phyloP scores from a whole-genome alignment of 2,329 filamentous ascomycete genomes.

The Orbilia blumenaviensis region DNA sequence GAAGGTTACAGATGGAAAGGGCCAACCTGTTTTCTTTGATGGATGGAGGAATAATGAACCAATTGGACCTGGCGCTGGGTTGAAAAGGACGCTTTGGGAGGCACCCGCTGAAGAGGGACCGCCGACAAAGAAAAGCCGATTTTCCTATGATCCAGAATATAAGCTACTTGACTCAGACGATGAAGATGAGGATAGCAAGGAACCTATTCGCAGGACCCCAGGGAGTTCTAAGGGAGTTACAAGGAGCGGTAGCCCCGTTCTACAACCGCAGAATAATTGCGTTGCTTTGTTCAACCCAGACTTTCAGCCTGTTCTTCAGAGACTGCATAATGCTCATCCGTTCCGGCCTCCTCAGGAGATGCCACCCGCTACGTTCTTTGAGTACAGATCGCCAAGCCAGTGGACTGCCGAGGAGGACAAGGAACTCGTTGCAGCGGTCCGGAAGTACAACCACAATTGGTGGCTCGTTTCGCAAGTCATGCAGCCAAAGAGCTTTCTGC shows the following conservation, averaged over 20 bases:
- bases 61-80: slow-evolving; percentile 25
- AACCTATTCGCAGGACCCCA: slow-evolving; percentile 56
- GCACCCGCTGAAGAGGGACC: slow-evolving; percentile 72
- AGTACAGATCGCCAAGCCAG: slow-evolving; percentile 83
- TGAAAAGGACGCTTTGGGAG: slow-evolving; percentile 59
- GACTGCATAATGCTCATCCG: slow-evolving; percentile 87
- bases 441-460: slow-evolving; percentile 98
- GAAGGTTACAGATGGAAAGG: slow-evolving; percentile 42
- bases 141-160: slow-evolving; percentile 69
- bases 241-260: slow-evolving; percentile 56
- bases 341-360: slow-evolving; percentile 96
- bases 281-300: slow-evolving; percentile 90
- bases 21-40: slow-evolving; percentile 39
- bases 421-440: slow-evolving; percentile 82
- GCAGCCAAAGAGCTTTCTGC: slow-evolving; percentile 75
- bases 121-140: slow-evolving; percentile 81
- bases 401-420: slow-evolving; percentile 93
- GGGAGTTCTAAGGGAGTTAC: slow-evolving; percentile 20
- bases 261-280: slow-evolving; percentile 75
- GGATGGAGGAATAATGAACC: slow-evolving; percentile 51
- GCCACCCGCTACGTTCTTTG: slow-evolving; percentile 90
- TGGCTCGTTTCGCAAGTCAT: slow-evolving; percentile 87
- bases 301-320: slow-evolving; percentile 86
- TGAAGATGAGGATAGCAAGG: slow-evolving; percentile 64
- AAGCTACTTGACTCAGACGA: slow-evolving; percentile 69